phyloP scores from a whole-genome alignment of 2,329 filamentous ascomycete species.

The Aspergillus sp. region DNA sequence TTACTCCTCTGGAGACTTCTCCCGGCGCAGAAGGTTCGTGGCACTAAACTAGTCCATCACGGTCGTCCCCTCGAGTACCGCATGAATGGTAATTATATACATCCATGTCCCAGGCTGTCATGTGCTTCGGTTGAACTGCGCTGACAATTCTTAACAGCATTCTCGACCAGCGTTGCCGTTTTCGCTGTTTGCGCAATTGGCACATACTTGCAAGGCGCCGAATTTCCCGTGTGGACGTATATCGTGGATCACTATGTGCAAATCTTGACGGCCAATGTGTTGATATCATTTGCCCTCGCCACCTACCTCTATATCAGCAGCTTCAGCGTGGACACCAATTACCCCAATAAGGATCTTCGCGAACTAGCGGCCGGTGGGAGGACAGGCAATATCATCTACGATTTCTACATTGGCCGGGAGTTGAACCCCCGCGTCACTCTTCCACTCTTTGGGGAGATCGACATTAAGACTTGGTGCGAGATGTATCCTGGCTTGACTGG shows the following conservation, averaged over 20 bases:
- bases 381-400: slow-evolving; percentile 80
- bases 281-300: slow-evolving; percentile 71
- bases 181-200: slow-evolving; percentile 68
- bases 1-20: slow-evolving; percentile 71
- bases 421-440: slow-evolving; percentile 75
- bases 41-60: slow-evolving; percentile 62
- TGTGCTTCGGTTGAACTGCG: neutral
- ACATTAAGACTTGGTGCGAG: slow-evolving; percentile 86
- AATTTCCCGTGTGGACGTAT: slow-evolving; percentile 84
- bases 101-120: neutral
- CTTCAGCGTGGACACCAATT: slow-evolving; percentile 63
- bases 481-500: slow-evolving; percentile 82
- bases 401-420: slow-evolving; percentile 93
- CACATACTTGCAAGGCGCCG: slow-evolving; percentile 70
- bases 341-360: slow-evolving; percentile 67
- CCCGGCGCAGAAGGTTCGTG: slow-evolving; percentile 69
- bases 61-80: slow-evolving; percentile 76
- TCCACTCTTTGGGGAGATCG: slow-evolving; percentile 62
- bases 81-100: slow-evolving; percentile 62
- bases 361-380: slow-evolving; percentile 78
- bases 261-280: slow-evolving; percentile 75
- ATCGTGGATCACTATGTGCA: slow-evolving; percentile 86
- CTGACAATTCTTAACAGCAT: slow-evolving; percentile 53
- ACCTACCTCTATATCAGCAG: slow-evolving; percentile 76
- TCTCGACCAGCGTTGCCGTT: slow-evolving; percentile 69